A percentile compares a stretch with the other conserved stretches of the same genome.
Evolutionary conservation across 805 yeast species (phyloP).

Genomic region (Millerago galiae): DNA sequence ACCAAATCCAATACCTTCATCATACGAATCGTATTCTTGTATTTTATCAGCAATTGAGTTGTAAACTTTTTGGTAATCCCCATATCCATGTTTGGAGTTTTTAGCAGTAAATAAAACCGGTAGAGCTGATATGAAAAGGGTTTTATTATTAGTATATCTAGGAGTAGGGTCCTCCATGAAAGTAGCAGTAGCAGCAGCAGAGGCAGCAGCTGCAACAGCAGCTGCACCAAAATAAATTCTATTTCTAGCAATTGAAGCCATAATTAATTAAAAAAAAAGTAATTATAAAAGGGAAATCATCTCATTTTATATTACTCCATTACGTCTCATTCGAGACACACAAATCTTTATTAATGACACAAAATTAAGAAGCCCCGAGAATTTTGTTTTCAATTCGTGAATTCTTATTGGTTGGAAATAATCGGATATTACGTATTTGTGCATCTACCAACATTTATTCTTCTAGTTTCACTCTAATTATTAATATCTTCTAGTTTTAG

Average conservation of each 20-base stretch:
- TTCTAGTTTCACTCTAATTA: not conserved
- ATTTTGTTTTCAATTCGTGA: not conserved
- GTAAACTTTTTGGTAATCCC: conserved; percentile 61
- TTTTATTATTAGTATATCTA: not conserved
- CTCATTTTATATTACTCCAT: not conserved
- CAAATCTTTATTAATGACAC: not conserved
- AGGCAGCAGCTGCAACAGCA: conserved; percentile 2
- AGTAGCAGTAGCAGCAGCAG: conserved; percentile 1
- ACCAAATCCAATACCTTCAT: conserved; percentile 63
- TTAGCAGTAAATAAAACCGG: conserved; percentile 6
- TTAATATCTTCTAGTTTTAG: conserved; percentile 1
- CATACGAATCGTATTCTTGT: conserved; percentile 50
- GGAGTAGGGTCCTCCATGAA: not conserved
- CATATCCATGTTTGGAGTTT: conserved; percentile 13
- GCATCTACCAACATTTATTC: too few species aligned
- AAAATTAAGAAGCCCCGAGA: too few species aligned
- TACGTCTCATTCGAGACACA: not conserved
- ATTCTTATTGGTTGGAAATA: conserved; percentile 3
- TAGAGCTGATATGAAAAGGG: conserved; percentile 1
- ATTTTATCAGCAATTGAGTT: conserved; percentile 65
- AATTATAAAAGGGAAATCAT: not conserved
- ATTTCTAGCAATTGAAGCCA: conserved; percentile 7
- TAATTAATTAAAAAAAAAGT: not conserved
- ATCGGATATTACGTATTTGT: not conserved
- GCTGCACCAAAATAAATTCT: conserved; percentile 1